A percentile compares a stretch with the other conserved stretches of the same genome.
Evolutionary conservation across 352 stramenopile genomes (phyloP).

Genomic region (Globisporangium iwayamae): DNA sequence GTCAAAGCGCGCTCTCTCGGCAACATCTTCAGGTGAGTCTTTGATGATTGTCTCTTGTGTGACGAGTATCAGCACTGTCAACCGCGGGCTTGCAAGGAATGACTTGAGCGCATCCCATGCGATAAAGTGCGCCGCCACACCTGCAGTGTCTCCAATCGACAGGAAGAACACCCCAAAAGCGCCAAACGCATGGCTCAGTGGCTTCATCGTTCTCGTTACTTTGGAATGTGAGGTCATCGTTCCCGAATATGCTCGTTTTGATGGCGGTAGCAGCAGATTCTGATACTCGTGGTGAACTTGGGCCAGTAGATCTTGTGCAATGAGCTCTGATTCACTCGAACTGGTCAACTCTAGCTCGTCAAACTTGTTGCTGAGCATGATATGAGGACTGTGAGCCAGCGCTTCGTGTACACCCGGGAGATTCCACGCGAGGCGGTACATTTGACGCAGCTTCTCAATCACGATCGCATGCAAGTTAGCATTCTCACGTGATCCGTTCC

Average conservation of each 20-base stretch:
- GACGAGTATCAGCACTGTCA: constrained; percentile 37
- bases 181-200: constrained; percentile 37
- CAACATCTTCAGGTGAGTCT: constrained; percentile 42
- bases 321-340: constrained; percentile 19
- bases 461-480: constrained; percentile 5
- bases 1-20: constrained; percentile 41
- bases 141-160: constrained; percentile 19
- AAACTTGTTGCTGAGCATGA: constrained; percentile 40
- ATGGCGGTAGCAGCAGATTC: constrained; percentile 48
- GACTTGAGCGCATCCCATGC: constrained; percentile 29
- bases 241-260: constrained; percentile 23
- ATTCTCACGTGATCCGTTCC: neutral
- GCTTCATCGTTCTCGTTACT: constrained; percentile 14
- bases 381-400: constrained; percentile 39
- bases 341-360: constrained; percentile 20
- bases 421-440: constrained; percentile 58
- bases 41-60: constrained; percentile 34
- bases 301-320: constrained; percentile 18
- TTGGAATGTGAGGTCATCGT: neutral
- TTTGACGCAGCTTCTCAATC: constrained; percentile 37
- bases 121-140: constrained; percentile 14
- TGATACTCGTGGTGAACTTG: constrained; percentile 44
- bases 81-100: constrained; percentile 32
- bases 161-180: constrained; percentile 52
- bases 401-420: constrained; percentile 41